Base-by-base conservation (phyloP, 2,329 filamentous ascomycete species). In the Cladorrhinum sp. region DNA sequence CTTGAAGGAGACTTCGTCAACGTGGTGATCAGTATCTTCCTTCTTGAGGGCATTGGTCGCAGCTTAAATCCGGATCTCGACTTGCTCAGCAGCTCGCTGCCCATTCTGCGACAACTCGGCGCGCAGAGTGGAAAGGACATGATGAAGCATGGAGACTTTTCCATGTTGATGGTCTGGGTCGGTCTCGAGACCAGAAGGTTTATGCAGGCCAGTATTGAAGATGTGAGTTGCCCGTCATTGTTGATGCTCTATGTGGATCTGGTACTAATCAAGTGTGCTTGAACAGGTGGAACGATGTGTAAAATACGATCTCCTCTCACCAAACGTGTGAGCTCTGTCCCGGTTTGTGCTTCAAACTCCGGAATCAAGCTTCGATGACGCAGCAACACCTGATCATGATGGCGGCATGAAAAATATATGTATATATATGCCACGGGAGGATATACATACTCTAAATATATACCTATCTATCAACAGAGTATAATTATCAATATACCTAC, bases 1-100 rank as follows among this genome's bases (percentile, higher is more conserved):
- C 83, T 99, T 55, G 95, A 99, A 75, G 95, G 95, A 8, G 95
- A 99, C 73, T 99, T 98, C 72, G 92, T 99, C 72, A 99, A 99
- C 71, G 95, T 99, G 3, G 93, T 99, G 27, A 89, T 99, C 61
- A 96, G 92, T 62, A 97, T 98, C 57, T 78, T 99, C 32, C 81
- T 99, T 1, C 81, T 99, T 1, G 95, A 99, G 73, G 95, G 95
- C 6, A 99, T 98, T 69, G 95, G 95, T 0, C 84, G 95, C 63
- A 91, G 82, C 61, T 77, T 99, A 16, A 89, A 98, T 72, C 93
- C 95, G 0, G 81, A 93, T 57, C 79, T 97, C 51, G 95, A 99
- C 75, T 79, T 99, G 12, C 88, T 99, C 65, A 82, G 79, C 70
- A 93, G 91, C 70, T 92, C 93, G 7, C 78, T 99, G 53, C 95